Evolutionary conservation across 306 rosid genomes (phyloP), one percentile per base, ranked within the genome.

Genomic region (Vicia villosa): DNA sequence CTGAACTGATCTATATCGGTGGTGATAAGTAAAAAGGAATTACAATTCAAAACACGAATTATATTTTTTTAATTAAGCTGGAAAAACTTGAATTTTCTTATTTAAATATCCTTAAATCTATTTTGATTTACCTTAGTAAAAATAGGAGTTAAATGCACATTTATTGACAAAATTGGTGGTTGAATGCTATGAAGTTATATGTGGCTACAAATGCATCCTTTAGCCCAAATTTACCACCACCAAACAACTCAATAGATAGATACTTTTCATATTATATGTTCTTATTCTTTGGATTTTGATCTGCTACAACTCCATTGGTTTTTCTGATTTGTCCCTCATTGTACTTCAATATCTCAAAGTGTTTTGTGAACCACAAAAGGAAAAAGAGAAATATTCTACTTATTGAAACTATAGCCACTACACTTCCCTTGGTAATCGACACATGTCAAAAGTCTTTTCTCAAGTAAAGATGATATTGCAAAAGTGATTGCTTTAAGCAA

Each of bases 281-380:
- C 16, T 75, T 72, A 51, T 57, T 63, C 70, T 75, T 74, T 66
- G 75, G 82, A 85, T 85, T 85, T 69, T 79, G 41, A 15, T 85
- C n/a, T 36, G 41, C 67, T 34, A 7, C 34, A 52, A 52, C 21
- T 13, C 60, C 60, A 13, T 54, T 50, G 56, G 56, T 50, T 50
- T 50, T 69, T 79, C 61, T 63, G 34, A 69, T 81, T 16, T 66
- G 70, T 32, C 30, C 55, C 10, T 63, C 59, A 36, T 63, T 64
- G 63, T 49, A 49, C 56, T 49, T 49, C 49, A 46, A 21, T 30
- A 67, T 52, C 16, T 62, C 56, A 10, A 15, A 19, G 38, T 34
- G 10, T 34, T 73, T 62, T 26, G 75, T 34, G 80, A 72, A 37
- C 80, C 82, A 77, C 67, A 50, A 57, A 24, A 69, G 0, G 21